phyloP scores from a whole-genome alignment of 352 stramenopile species.

The Phytopythium montanum region DNA sequence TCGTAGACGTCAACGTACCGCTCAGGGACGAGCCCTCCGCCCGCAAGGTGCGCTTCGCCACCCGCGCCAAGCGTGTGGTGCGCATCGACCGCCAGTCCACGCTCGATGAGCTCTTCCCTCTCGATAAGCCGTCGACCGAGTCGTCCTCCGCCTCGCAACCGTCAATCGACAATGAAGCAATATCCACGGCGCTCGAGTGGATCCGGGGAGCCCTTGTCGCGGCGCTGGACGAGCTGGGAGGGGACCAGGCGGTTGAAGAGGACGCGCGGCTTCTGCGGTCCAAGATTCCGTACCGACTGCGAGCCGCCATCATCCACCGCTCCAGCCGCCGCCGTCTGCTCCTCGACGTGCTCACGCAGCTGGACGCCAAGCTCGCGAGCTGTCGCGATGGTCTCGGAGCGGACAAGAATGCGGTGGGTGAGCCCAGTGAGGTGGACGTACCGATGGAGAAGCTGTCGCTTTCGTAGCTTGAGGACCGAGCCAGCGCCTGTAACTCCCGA shows the following conservation, averaged over 20 bases:
- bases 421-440: background rate
- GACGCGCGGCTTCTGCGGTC: conserved; percentile 24
- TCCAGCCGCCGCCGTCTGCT: conserved; percentile 42
- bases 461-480: background rate
- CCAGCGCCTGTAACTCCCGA: background rate
- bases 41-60: conserved; percentile 41
- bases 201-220: conserved; percentile 17
- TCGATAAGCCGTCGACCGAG: background rate
- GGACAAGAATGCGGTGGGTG: background rate
- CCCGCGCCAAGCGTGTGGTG: conserved; percentile 20
- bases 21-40: conserved; percentile 25
- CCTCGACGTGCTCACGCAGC: conserved; percentile 24
- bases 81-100: conserved; percentile 45
- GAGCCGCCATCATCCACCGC: conserved; percentile 45
- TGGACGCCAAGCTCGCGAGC: conserved; percentile 29
- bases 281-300: conserved; percentile 19
- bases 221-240: conserved; percentile 18
- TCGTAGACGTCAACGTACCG: conserved; percentile 54
- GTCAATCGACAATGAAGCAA: background rate
- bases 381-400: background rate
- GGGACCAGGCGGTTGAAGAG: conserved; percentile 10
- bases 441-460: background rate
- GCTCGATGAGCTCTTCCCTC: conserved; percentile 47
- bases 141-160: background rate
- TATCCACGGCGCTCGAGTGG: conserved; percentile 19